Percentiles rank a stretch among this genome's conserved stretches.
These are phyloP conservation scores for Casaregolazyma lundiana DNA, from an alignment of 1,139 yeast genomes.

Conservation along the genomic window DNA sequence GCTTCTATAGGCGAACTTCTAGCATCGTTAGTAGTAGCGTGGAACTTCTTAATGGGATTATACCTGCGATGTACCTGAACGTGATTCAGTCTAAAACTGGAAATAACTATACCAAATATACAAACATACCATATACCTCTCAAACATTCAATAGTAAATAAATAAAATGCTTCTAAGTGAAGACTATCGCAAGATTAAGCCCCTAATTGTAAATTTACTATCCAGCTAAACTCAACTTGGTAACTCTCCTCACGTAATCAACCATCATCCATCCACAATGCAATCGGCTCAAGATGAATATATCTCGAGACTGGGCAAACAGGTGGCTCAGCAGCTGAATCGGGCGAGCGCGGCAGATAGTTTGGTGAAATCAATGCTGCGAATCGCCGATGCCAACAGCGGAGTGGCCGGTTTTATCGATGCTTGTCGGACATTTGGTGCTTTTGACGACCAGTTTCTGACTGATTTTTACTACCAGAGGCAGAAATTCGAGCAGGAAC, in stretches of 20 bases:
- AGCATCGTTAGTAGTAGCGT: no score
- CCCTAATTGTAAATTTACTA: no score
- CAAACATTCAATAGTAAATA: no score
- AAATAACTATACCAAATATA: no score
- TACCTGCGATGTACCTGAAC: no score
- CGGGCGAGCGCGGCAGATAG: slow-evolving; percentile 22
- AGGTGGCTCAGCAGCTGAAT: slow-evolving; percentile 28
- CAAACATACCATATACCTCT: no score
- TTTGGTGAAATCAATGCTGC: slow-evolving; percentile 25
- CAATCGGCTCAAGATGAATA: background rate
- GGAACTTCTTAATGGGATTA: no score
- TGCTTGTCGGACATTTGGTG: slow-evolving; percentile 31
- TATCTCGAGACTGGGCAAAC: slow-evolving; percentile 17
- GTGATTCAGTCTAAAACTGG: no score
- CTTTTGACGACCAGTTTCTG: slow-evolving; percentile 27
- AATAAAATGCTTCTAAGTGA: no score
- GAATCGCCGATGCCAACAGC: slow-evolving; percentile 22
- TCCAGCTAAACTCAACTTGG: background rate
- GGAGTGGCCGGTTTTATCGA: slow-evolving; percentile 22
- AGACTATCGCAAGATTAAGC: no score
- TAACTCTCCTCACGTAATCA: background rate
- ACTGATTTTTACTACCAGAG: slow-evolving; percentile 18
- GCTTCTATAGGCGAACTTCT: no score
- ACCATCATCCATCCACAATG: background rate
- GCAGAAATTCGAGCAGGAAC: slow-evolving; percentile 6